Percentiles rank a stretch among this genome's conserved stretches.
Evolutionary conservation across 1,284 basidiomycete genomes (phyloP).

Genomic region (Stygiomarasmius scandens): DNA sequence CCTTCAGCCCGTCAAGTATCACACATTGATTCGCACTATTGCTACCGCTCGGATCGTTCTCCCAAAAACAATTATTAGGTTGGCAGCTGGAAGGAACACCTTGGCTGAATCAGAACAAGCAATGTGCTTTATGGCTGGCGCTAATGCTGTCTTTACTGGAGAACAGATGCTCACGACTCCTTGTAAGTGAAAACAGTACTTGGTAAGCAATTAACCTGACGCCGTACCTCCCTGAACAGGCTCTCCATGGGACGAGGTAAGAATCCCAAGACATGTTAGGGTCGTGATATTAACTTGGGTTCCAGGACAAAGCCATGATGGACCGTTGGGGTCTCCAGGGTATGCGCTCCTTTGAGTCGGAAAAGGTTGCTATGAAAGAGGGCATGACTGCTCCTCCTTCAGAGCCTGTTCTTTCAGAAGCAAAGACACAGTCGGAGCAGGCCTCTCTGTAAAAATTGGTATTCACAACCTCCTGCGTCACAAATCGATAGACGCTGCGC

Average conservation of each 20-base stretch:
- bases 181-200: too few relatives aligned
- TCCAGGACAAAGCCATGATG: conserved; percentile 92
- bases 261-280: conserved; percentile 13
- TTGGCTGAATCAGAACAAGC: conserved; percentile 92
- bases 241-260: conserved; percentile 64
- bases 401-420: neutral
- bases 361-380: conserved; percentile 59
- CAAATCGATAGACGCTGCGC: too few relatives aligned
- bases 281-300: conserved; percentile 16
- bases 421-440: neutral
- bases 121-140: conserved; percentile 98
- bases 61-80: conserved; percentile 91
- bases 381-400: conserved; percentile 12
- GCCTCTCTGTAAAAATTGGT: neutral
- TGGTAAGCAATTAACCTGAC: too few relatives aligned
- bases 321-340: conserved; percentile 89
- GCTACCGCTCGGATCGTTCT: conserved; percentile 93
- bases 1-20: conserved; percentile 74
- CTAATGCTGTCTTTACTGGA: conserved; percentile 98
- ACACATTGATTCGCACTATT: conserved; percentile 90
- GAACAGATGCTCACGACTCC: conserved; percentile 98
- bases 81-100: conserved; percentile 92
- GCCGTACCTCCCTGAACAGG: conserved; percentile 14
- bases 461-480: too few relatives aligned
- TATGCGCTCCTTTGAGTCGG: conserved; percentile 85